Evolutionary conservation across 768 basidiomycete genomes (phyloP).

Genomic region (Leccinum ochraceum): DNA sequence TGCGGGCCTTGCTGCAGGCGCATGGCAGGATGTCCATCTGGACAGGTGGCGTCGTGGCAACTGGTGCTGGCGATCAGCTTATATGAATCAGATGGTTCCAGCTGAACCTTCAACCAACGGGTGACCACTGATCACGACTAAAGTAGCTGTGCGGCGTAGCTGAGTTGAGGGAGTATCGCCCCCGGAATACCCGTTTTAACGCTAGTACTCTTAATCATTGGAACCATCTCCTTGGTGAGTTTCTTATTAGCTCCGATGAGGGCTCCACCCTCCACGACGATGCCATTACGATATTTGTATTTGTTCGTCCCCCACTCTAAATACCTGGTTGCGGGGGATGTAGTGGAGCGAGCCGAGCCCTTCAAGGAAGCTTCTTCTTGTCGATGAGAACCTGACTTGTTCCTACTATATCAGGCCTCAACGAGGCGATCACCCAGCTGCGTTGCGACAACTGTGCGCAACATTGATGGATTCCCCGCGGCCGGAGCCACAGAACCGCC

Average conservation of each 20-base stretch:
- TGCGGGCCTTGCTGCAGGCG: constrained; percentile 15
- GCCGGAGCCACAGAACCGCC: constrained; percentile 13
- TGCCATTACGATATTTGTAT: constrained; percentile 27
- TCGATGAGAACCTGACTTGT: constrained; percentile 17
- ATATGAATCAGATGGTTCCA: constrained; percentile 23
- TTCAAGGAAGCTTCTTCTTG: neutral
- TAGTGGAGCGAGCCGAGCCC: constrained; percentile 5
- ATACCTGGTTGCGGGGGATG: constrained; percentile 18
- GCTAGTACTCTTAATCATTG: neutral
- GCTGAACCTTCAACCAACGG: constrained; percentile 5
- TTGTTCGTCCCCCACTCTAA: constrained; percentile 13
- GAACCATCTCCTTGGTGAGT: neutral
- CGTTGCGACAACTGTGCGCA: constrained; percentile 3
- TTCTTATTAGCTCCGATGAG: too few relatives aligned
- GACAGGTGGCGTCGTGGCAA: constrained; percentile 23
- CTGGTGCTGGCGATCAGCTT: constrained; percentile 19
- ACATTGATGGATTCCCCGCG: constrained; percentile 18
- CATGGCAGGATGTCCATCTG: constrained; percentile 18
- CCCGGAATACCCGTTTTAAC: constrained; percentile 9
- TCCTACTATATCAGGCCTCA: constrained; percentile 20
- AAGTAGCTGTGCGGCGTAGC: constrained; percentile 18
- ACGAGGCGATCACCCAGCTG: constrained; percentile 11
- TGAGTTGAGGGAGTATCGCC: constrained; percentile 24
- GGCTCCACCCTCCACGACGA: constrained; percentile 26
- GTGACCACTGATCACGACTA: constrained; percentile 4